These are phyloP conservation scores for Komagataella phaffii DNA, from an alignment of 805 yeast genomes.

Conservation along the genomic window DNA sequence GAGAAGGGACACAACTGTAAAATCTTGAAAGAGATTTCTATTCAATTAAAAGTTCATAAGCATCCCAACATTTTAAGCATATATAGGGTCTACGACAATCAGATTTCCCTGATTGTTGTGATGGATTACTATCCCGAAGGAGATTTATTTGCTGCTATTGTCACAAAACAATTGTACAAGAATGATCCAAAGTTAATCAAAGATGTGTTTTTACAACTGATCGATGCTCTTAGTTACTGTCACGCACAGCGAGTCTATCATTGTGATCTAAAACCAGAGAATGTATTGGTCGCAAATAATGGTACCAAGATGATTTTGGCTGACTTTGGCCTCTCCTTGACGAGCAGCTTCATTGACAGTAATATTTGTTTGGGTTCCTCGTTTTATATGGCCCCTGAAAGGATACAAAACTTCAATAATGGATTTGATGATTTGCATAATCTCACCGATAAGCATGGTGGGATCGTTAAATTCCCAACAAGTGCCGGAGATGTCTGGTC, in stretches of 20 bases:
- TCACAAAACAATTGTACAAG: slow-evolving; percentile 53
- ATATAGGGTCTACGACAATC: slow-evolving; percentile 55
- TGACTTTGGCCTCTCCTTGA: slow-evolving; percentile 84
- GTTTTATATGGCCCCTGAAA: slow-evolving; percentile 90
- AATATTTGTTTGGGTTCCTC: slow-evolving; percentile 77
- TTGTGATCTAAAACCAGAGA: slow-evolving; percentile 94
- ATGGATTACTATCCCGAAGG: slow-evolving; percentile 84
- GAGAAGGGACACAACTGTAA: slow-evolving; percentile 19
- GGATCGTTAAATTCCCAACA: slow-evolving; percentile 39
- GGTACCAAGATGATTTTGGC: slow-evolving; percentile 51
- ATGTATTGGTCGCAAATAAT: slow-evolving; percentile 53
- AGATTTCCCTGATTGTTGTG: slow-evolving; percentile 48
- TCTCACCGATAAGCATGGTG: slow-evolving; percentile 4
- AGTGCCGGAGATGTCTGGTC: slow-evolving; percentile 82
- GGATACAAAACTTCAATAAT: slow-evolving; percentile 30
- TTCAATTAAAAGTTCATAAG: slow-evolving; percentile 61
- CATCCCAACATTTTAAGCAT: slow-evolving; percentile 74
- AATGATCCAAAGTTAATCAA: slow-evolving; percentile 37
- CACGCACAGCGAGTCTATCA: slow-evolving; percentile 79
- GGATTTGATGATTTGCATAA: slow-evolving; percentile 12
- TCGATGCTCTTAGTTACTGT: slow-evolving; percentile 73
- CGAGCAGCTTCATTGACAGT: slow-evolving; percentile 39
- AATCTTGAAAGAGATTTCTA: slow-evolving; percentile 50
- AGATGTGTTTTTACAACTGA: slow-evolving; percentile 57
- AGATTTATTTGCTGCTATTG: slow-evolving; percentile 78